These are phyloP conservation scores for Cerrena zonata DNA, from an alignment of 1,284 basidiomycete genomes.

Conservation along the genomic window DNA sequence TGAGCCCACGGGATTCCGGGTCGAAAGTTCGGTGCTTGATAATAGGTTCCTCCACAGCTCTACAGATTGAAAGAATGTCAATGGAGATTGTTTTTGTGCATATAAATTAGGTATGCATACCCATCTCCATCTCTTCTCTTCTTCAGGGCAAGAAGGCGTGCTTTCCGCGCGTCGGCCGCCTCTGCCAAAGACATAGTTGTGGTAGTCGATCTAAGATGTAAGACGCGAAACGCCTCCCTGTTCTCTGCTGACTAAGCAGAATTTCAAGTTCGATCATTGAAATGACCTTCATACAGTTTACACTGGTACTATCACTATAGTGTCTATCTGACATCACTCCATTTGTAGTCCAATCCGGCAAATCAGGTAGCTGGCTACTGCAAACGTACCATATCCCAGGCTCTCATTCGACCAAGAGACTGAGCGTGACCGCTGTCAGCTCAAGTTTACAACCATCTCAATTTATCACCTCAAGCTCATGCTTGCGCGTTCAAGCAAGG, in stretches of 20 bases:
- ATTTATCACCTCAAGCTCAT: background rate
- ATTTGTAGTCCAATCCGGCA: too few relatives aligned
- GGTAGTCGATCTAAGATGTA: background rate
- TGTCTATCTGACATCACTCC: too few relatives aligned
- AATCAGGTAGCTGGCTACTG: too few relatives aligned
- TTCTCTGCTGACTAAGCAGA: slow-evolving; percentile 14
- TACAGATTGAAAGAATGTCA: slow-evolving; percentile 3
- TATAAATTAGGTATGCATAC: slow-evolving; percentile 34
- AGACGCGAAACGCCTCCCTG: background rate
- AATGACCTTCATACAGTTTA: too few relatives aligned
- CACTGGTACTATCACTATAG: too few relatives aligned
- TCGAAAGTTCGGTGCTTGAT: slow-evolving; percentile 83
- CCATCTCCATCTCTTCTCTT: slow-evolving; percentile 67
- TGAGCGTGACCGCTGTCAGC: too few relatives aligned
- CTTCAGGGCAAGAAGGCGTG: slow-evolving; percentile 75
- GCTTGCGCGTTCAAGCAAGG: slow-evolving; percentile 32
- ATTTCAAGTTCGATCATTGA: slow-evolving; percentile 1
- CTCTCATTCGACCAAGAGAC: too few relatives aligned
- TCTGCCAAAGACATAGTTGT: slow-evolving; percentile 72
- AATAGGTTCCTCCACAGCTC: slow-evolving; percentile 40
- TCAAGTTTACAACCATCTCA: too few relatives aligned
- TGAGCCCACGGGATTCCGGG: slow-evolving; percentile 71
- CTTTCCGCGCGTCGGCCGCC: slow-evolving; percentile 80
- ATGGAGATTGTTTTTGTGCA: slow-evolving; percentile 1
- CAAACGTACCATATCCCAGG: too few relatives aligned